phyloP scores from a whole-genome alignment of 768 basidiomycete genomes.

The Rickenella mellea region DNA sequence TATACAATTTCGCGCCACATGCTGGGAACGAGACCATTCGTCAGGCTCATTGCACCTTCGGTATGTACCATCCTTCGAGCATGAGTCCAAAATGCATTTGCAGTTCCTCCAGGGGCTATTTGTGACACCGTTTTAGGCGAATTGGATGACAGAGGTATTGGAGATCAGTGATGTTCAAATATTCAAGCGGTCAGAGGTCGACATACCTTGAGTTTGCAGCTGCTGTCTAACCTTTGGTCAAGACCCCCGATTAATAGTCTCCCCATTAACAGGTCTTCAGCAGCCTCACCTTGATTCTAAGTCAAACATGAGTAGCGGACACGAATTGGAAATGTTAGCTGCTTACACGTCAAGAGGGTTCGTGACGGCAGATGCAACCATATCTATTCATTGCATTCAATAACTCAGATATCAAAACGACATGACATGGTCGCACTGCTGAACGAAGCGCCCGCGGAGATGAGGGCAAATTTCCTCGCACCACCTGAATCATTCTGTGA shows the following conservation, averaged over 20 bases:
- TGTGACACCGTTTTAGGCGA: no score
- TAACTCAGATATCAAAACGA: no score
- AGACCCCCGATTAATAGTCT: background rate
- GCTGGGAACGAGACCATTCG: slow-evolving; percentile 23
- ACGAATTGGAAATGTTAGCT: background rate
- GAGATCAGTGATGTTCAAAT: background rate
- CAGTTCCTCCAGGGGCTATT: slow-evolving; percentile 17
- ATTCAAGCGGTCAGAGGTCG: background rate
- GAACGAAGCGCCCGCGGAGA: no score
- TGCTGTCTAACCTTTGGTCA: slow-evolving; percentile 22
- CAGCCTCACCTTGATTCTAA: background rate
- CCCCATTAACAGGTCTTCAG: background rate
- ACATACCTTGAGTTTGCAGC: slow-evolving; percentile 19
- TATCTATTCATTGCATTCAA: slow-evolving; percentile 13
- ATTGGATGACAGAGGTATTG: background rate
- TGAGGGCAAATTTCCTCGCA: no score
- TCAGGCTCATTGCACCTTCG: slow-evolving; percentile 22
- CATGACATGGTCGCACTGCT: no score
- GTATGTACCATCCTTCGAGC: slow-evolving; percentile 22
- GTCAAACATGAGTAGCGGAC: background rate
- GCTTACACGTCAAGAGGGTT: slow-evolving; percentile 27
- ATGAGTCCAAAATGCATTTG: slow-evolving; percentile 23
- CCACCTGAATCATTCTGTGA: no score
- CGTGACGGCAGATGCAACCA: slow-evolving; percentile 23
- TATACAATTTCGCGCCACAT: slow-evolving; percentile 26